These are phyloP conservation scores for Isoetes engelmannii DNA, from an alignment of 83 land plant genomes.

Conservation along the genomic window DNA sequence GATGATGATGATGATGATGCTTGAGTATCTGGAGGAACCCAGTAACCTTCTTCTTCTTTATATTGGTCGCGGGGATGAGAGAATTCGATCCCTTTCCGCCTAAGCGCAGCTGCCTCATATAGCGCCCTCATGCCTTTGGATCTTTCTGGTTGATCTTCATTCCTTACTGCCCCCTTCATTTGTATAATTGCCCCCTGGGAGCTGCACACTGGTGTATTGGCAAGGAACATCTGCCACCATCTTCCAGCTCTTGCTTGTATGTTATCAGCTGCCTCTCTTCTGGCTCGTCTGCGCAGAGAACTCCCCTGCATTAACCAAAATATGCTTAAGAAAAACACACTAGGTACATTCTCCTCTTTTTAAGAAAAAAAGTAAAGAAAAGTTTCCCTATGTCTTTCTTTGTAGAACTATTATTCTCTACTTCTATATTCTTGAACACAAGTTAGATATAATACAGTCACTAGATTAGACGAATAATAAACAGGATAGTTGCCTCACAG, in stretches of 20 bases:
- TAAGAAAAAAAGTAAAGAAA: not conserved
- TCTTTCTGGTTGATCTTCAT: not conserved
- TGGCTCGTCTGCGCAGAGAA: slow-evolving; percentile 27
- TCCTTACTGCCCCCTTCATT: slow-evolving; percentile 10
- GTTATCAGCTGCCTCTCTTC: slow-evolving; percentile 31
- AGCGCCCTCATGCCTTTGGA: slow-evolving; percentile 12
- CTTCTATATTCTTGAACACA: not conserved
- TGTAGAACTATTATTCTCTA: not conserved
- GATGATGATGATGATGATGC: not conserved
- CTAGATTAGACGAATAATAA: no score
- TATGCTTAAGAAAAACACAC: not conserved
- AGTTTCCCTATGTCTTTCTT: not conserved
- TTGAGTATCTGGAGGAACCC: slow-evolving; percentile 20
- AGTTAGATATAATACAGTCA: no score
- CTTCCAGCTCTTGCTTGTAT: slow-evolving; percentile 37
- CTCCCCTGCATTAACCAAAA: slow-evolving; percentile 22
- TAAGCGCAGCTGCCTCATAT: slow-evolving; percentile 18
- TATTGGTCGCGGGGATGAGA: not conserved
- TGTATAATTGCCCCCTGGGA: slow-evolving; percentile 27
- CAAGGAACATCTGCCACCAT: slow-evolving; percentile 38
- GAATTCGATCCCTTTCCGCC: slow-evolving; percentile 3
- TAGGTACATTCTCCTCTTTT: slow-evolving; percentile 11
- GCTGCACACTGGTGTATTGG: slow-evolving; percentile 10
- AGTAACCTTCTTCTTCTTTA: slow-evolving; percentile 18
- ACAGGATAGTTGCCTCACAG: no score